Evolutionary conservation across 495 filamentous ascomycete genomes (phyloP).

Genomic region (Aspergillus homomorphus): DNA sequence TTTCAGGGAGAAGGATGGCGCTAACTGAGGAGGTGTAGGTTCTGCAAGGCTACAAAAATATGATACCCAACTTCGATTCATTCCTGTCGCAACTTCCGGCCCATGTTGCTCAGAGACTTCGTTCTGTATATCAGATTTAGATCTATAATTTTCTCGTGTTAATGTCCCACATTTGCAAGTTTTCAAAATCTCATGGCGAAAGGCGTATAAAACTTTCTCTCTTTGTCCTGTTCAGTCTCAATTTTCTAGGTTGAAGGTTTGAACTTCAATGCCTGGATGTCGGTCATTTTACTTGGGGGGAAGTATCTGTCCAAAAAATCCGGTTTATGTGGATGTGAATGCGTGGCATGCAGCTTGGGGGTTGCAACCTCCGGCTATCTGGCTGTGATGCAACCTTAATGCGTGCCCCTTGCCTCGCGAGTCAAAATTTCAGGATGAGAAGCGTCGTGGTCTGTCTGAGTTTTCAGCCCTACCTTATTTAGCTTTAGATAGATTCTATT

Average conservation of each 20-base stretch:
- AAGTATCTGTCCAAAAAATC: neutral
- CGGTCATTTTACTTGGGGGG: no score
- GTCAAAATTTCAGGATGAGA: no score
- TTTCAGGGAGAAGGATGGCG: neutral
- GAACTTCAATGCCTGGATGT: neutral
- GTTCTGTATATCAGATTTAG: conserved; percentile 45
- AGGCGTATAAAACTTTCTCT: conserved; percentile 24
- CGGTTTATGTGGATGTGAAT: neutral
- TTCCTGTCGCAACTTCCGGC: conserved; percentile 69
- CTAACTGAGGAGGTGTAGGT: conserved; percentile 51
- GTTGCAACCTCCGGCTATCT: no score
- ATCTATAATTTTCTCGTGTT: conserved; percentile 15
- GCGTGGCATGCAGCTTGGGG: no score
- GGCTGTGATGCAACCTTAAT: no score
- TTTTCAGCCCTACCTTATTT: neutral
- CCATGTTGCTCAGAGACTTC: conserved; percentile 56
- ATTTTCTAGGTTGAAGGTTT: neutral
- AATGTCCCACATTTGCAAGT: conserved; percentile 12
- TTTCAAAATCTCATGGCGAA: conserved; percentile 24
- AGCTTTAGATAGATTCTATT: neutral
- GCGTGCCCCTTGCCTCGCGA: no score
- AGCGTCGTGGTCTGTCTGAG: no score
- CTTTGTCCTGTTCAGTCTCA: neutral
- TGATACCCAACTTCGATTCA: conserved; percentile 81
- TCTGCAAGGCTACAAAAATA: conserved; percentile 73